Base-by-base conservation (phyloP, 2,329 filamentous ascomycete genomes). In the Trichothecium sympodiale region DNA sequence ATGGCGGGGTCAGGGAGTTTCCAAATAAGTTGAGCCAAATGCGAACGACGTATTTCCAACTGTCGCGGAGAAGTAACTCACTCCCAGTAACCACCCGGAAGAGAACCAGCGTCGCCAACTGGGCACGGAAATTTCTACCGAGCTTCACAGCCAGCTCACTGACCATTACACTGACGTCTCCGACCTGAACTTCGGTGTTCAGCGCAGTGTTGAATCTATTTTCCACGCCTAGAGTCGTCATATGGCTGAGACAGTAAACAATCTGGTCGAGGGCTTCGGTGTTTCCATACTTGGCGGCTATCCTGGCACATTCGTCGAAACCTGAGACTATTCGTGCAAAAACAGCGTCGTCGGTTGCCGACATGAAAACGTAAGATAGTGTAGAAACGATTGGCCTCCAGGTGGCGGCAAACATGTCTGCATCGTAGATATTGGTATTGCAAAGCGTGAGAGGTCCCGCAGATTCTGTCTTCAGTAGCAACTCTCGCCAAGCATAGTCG, bases 361-460 rank as follows among this genome's bases (percentile, higher is more conserved):
- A 96, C 81, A 96, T 94, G 64, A 98, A 98, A 4, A 98, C 91
- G 53, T 96, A 98, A 10, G 91, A 93, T 37, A 98, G 65, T 0
- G 93, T 96, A 4, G 91, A 88, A 27, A 98, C 73, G 34, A 98
- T 87, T 0, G 93, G 89, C 53, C 77, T 87, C 91, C 93, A 98
- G 1, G 88, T 95, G 16, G 87, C 83, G 38, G 83, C 79, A 56
- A 98, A 98, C 85, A 98, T 95, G 53, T 98, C 88, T 4, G 88
- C 85, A 57, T 98, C 93, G 56, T 86, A 98, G 28, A 94, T 78
- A 52, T 95, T 96, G 4, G 89, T 94, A 46, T 94, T 74, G 54
- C 87, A 93, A 20, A 89, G 66, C 25, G 82, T 64, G 31, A 96
- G 67, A 35, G 80, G 73, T 2, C 82, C 79, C 1, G 85, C 76